Evolutionary conservation across 352 stramenopile genomes (phyloP).

Genomic region (Lagenidium sp.): DNA sequence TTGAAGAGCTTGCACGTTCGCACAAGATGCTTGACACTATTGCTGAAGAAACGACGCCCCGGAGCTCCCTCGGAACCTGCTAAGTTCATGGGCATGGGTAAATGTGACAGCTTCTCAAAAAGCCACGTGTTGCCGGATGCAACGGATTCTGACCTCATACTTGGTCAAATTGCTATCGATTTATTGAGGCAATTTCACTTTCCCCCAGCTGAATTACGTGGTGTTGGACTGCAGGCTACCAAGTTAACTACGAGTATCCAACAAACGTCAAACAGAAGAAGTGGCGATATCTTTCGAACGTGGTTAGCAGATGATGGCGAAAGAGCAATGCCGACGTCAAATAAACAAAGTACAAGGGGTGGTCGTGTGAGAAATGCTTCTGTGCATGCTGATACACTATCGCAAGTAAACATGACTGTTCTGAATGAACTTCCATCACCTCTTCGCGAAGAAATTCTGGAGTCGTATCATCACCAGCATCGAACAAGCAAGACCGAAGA

Average conservation of each 20-base stretch:
- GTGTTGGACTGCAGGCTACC: constrained; percentile 68
- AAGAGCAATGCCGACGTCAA: too few species aligned
- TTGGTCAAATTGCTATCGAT: constrained; percentile 42
- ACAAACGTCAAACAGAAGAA: constrained; percentile 11
- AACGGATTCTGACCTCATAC: constrained; percentile 43
- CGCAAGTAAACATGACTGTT: constrained; percentile 58
- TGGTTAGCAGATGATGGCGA: constrained; percentile 41
- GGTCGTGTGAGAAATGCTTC: too few species aligned
- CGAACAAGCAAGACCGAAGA: constrained; percentile 20
- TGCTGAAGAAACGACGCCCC: constrained; percentile 75
- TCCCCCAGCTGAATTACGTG: constrained; percentile 48
- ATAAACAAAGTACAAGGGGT: too few species aligned
- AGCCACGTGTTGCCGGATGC: constrained; percentile 41
- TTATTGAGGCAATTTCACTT: constrained; percentile 56
- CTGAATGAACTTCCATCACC: constrained; percentile 42
- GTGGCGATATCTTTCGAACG: constrained; percentile 35
- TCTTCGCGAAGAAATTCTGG: constrained; percentile 53
- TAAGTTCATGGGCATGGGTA: constrained; percentile 85
- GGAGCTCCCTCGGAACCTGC: constrained; percentile 56
- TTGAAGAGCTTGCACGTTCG: constrained; percentile 50
- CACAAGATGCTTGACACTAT: constrained; percentile 61
- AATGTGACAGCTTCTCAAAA: constrained; percentile 84
- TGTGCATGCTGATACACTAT: too few species aligned
- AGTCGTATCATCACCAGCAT: constrained; percentile 11
- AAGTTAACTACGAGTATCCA: constrained; percentile 36